Conservation (phyloP, 192 early-diverging fungal species). For the Coemansia erecta region DNA sequence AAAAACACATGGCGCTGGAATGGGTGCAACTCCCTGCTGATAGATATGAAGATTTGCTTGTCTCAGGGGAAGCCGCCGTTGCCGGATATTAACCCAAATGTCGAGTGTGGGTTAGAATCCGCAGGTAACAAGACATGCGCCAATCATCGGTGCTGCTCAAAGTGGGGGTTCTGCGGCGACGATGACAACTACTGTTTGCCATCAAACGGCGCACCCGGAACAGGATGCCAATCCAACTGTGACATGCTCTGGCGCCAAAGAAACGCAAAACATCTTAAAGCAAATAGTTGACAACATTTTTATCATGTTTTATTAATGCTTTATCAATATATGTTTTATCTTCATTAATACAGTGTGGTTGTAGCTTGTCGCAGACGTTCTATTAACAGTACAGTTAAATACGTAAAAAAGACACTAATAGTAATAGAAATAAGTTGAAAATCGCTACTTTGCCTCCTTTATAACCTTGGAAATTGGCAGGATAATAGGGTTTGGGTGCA, state of each 20-base stretch:
- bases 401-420: not conserved
- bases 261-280: not conserved
- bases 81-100: constrained; percentile 5
- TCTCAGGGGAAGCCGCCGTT: constrained; percentile 3
- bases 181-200: constrained; percentile 4
- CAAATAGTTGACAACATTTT: not conserved
- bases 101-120: constrained; percentile 9
- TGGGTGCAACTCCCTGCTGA: not conserved
- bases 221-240: constrained; percentile 9
- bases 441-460: constrained; percentile 6
- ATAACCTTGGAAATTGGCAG: constrained; percentile 32
- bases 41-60: constrained; percentile 8
- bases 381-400: not conserved
- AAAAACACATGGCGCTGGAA: constrained; percentile 13
- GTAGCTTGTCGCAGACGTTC: not conserved
- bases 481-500: constrained; percentile 38
- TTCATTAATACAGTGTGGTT: not conserved
- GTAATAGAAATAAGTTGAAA: not conserved
- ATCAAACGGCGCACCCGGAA: constrained; percentile 8
- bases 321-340: not conserved
- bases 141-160: constrained; percentile 3
- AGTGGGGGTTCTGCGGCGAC: constrained; percentile 8
- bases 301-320: not conserved
- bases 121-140: constrained; percentile 6
- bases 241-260: not conserved